These are phyloP conservation scores for Plasmodium relictum DNA, from an alignment of 169 alveolate genomes.

Conservation along the genomic window DNA sequence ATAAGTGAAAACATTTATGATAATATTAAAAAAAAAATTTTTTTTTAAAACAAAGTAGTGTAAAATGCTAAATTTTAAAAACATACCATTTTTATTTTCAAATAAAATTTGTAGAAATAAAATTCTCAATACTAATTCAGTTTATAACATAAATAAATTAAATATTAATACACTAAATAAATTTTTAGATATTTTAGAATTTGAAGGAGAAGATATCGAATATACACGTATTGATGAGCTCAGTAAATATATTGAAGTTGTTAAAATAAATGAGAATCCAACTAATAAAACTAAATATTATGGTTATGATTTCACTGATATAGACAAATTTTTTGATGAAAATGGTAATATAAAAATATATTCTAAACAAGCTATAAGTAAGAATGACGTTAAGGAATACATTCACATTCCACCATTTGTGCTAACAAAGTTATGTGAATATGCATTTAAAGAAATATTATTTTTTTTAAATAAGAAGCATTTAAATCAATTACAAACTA, in stretches of 20 bases:
- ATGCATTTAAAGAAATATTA: slow-evolving; percentile 84
- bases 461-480: slow-evolving; percentile 85
- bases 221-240: slow-evolving; percentile 59
- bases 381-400: slow-evolving; percentile 31
- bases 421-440: slow-evolving; percentile 79
- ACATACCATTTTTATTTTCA: no score
- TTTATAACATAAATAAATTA: not conserved
- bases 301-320: slow-evolving; percentile 42
- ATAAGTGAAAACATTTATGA: no score
- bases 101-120: no score
- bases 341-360: slow-evolving; percentile 39
- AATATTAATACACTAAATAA: slow-evolving; percentile 13
- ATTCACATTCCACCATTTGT: slow-evolving; percentile 80
- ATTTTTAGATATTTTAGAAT: slow-evolving; percentile 32
- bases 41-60: no score
- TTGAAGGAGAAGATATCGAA: slow-evolving; percentile 36
- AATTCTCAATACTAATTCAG: no score
- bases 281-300: slow-evolving; percentile 38
- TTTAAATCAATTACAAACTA: slow-evolving; percentile 81
- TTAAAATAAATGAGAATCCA: slow-evolving; percentile 19
- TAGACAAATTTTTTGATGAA: slow-evolving; percentile 36
- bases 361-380: slow-evolving; percentile 10
- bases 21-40: no score
- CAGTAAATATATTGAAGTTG: slow-evolving; percentile 52
- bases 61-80: no score